Conservation (phyloP, 257 asterid genomes). For the Solanum clarkiae region DNA sequence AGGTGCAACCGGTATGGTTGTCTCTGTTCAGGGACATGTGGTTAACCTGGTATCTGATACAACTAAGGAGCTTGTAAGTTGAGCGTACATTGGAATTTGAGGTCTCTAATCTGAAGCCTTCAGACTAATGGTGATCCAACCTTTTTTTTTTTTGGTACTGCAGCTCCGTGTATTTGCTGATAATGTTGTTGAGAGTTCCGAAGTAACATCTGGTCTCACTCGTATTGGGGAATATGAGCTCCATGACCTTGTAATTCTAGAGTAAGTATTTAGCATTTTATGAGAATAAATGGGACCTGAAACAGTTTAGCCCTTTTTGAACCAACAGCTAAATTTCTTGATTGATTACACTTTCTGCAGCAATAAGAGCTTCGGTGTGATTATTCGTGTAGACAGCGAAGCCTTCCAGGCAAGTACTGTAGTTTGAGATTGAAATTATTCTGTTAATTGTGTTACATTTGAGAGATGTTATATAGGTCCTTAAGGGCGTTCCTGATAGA, state of each 20-base stretch:
- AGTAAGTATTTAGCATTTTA: constrained; percentile 30
- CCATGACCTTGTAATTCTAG: constrained; percentile 84
- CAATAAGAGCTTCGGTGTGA: constrained; percentile 83
- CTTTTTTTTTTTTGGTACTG: not conserved
- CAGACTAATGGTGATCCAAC: not conserved
- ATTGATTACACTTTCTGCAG: constrained; percentile 29
- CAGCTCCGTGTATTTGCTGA: constrained; percentile 95
- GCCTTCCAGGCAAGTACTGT: constrained; percentile 65
- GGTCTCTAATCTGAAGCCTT: not conserved
- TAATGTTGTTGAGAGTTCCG: constrained; percentile 92
- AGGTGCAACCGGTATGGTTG: constrained; percentile 99
- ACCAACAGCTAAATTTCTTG: not conserved
- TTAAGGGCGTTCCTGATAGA: constrained; percentile 86
- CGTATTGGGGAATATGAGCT: constrained; percentile 92
- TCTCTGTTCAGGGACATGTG: constrained; percentile 90
- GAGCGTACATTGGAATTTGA: not conserved
- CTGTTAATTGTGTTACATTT: not conserved
- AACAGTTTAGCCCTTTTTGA: constrained; percentile 1
- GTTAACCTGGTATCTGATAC: constrained; percentile 93
- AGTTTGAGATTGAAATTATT: not conserved
- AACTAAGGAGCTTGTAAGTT: constrained; percentile 84
- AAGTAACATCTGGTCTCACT: constrained; percentile 84
- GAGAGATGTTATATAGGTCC: constrained; percentile 52
- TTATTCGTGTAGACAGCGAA: constrained; percentile 93
- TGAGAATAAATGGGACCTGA: not conserved